phyloP scores from a whole-genome alignment of 805 yeast species.

The Yamadazyma sp. region DNA sequence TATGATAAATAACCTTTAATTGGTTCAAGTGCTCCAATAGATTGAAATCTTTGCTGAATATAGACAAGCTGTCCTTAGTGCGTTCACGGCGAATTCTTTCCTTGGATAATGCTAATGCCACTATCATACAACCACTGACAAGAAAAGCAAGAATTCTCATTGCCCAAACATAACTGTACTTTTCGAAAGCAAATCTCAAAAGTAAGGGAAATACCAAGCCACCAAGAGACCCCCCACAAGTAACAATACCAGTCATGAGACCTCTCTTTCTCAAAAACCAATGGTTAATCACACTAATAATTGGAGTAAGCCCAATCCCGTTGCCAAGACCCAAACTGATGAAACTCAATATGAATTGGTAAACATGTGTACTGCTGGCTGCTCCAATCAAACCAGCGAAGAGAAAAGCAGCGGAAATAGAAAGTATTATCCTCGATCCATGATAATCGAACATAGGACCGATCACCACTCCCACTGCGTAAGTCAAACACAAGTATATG shows the following conservation, averaged over 20 bases:
- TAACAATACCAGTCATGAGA: slow-evolving; percentile 55
- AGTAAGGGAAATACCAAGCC: slow-evolving; percentile 62
- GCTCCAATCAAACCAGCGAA: slow-evolving; percentile 55
- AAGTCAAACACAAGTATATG: slow-evolving; percentile 49
- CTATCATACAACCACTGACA: slow-evolving; percentile 26
- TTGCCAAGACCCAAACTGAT: slow-evolving; percentile 57
- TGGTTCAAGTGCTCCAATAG: background rate
- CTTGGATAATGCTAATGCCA: slow-evolving; percentile 25
- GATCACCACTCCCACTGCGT: slow-evolving; percentile 47
- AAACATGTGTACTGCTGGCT: slow-evolving; percentile 52
- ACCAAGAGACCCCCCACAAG: slow-evolving; percentile 67
- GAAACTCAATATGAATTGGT: slow-evolving; percentile 63
- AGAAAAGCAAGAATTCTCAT: slow-evolving; percentile 47
- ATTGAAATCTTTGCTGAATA: slow-evolving; percentile 1
- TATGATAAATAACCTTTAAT: background rate
- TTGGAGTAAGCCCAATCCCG: slow-evolving; percentile 59
- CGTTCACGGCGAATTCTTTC: slow-evolving; percentile 23
- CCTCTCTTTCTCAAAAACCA: slow-evolving; percentile 66
- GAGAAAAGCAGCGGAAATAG: slow-evolving; percentile 41
- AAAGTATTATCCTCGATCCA: slow-evolving; percentile 50
- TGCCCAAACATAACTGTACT: slow-evolving; percentile 59
- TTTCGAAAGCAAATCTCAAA: slow-evolving; percentile 44
- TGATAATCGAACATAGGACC: slow-evolving; percentile 65
- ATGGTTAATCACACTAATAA: slow-evolving; percentile 61
- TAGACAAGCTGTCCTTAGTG: background rate